These are phyloP conservation scores for Fraxinus latifolia DNA, from an alignment of 305 asterid species.

Conservation along the genomic window DNA sequence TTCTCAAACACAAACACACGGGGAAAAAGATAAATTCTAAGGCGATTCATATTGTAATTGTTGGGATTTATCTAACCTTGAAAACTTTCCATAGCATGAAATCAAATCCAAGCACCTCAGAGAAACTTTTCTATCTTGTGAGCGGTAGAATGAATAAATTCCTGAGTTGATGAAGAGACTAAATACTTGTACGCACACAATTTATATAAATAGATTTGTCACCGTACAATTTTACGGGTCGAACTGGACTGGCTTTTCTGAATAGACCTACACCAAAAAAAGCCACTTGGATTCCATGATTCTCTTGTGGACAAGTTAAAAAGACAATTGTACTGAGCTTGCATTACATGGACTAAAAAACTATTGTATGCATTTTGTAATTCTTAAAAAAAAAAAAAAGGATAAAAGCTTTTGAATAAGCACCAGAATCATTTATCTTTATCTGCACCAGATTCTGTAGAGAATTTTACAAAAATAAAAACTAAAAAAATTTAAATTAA, in stretches of 20 bases:
- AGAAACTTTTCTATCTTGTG: not conserved
- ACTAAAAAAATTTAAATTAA: no score
- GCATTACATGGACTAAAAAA: not conserved
- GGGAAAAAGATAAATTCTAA: not conserved
- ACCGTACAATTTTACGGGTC: not conserved
- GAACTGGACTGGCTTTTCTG: not conserved
- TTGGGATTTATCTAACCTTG: constrained; percentile 25
- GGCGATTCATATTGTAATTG: not conserved
- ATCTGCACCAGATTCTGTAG: not conserved
- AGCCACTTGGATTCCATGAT: not conserved
- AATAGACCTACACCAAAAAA: not conserved
- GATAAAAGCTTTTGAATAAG: not conserved
- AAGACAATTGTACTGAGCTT: not conserved
- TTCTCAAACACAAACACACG: not conserved
- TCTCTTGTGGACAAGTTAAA: not conserved
- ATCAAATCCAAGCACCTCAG: not conserved
- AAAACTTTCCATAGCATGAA: constrained; percentile 30
- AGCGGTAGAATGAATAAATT: not conserved
- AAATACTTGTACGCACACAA: not conserved
- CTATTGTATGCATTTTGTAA: not conserved
- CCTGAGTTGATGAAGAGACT: not conserved
- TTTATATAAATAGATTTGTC: not conserved
- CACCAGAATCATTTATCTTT: not conserved
- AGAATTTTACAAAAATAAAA: not conserved
- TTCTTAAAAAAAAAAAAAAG: not conserved